Conservation (phyloP, 2,329 filamentous ascomycete genomes). For the Talaromyces piceae region DNA sequence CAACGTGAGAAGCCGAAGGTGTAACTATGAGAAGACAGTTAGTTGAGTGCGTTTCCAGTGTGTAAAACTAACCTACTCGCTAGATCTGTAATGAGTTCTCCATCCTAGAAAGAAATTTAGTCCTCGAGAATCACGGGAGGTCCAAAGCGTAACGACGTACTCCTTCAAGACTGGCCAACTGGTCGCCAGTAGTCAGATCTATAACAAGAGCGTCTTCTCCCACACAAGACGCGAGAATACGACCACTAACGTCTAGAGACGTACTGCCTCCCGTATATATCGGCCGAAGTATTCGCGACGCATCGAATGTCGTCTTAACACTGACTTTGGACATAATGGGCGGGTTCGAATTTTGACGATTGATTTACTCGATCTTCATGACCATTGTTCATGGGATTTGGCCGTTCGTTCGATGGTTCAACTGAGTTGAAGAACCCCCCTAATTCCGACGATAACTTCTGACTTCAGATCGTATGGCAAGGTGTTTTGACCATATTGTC, state of each 20-base stretch:
- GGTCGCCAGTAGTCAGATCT: constrained; percentile 71
- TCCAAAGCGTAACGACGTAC: constrained; percentile 44
- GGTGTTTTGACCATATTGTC: constrained; percentile 1
- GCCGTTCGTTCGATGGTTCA: too few species aligned
- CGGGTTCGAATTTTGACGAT: constrained; percentile 13
- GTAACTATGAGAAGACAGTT: constrained; percentile 53
- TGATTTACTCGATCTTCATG: constrained; percentile 8
- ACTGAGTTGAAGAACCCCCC: neutral
- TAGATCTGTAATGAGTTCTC: constrained; percentile 43
- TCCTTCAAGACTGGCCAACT: constrained; percentile 80
- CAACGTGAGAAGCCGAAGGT: constrained; percentile 76
- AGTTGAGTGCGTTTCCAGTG: neutral
- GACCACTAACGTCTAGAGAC: constrained; percentile 71
- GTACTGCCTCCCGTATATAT: constrained; percentile 91
- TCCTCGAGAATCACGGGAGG: constrained; percentile 13
- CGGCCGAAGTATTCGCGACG: constrained; percentile 73
- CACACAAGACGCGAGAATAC: constrained; percentile 78
- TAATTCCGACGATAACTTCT: neutral
- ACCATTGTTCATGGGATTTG: neutral
- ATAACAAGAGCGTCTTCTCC: constrained; percentile 87
- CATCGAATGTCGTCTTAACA: constrained; percentile 82
- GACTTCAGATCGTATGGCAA: neutral
- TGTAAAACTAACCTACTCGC: constrained; percentile 27
- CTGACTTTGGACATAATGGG: constrained; percentile 44
- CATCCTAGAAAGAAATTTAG: constrained; percentile 49